Conservation (phyloP, 345 rosid genomes). For the Punica granatum region DNA sequence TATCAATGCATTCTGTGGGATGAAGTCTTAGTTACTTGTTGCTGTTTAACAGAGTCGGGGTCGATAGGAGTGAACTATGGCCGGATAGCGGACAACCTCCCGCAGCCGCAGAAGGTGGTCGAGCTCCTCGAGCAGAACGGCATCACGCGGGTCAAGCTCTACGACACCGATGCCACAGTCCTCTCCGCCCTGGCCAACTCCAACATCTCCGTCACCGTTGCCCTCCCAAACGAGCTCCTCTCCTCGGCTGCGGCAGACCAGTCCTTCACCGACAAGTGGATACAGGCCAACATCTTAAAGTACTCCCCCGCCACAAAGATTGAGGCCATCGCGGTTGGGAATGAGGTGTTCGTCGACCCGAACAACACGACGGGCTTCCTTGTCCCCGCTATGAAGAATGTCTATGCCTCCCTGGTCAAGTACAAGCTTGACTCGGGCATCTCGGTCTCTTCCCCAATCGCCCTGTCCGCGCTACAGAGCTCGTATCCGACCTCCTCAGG, state of each 20-base stretch:
- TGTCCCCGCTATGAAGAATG: constrained; percentile 74
- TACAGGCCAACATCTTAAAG: constrained; percentile 44
- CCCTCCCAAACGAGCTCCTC: constrained; percentile 73
- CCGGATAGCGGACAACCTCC: constrained; percentile 58
- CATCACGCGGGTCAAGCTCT: constrained; percentile 49
- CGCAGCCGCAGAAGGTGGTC: constrained; percentile 60
- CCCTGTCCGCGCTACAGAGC: constrained; percentile 44
- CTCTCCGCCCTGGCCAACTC: constrained; percentile 58
- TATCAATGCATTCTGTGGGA: neutral
- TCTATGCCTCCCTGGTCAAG: constrained; percentile 51
- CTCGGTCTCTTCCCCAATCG: constrained; percentile 66
- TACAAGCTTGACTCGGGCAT: constrained; percentile 37
- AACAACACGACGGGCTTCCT: constrained; percentile 51
- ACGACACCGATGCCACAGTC: constrained; percentile 62
- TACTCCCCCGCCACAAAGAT: constrained; percentile 52
- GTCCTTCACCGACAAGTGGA: constrained; percentile 69
- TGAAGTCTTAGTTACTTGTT: neutral
- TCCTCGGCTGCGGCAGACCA: constrained; percentile 56
- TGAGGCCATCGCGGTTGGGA: constrained; percentile 79
- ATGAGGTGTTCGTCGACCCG: constrained; percentile 75
- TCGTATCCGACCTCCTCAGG: constrained; percentile 83
- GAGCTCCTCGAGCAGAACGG: constrained; percentile 56
- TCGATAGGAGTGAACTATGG: constrained; percentile 73
- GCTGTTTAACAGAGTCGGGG: constrained; percentile 31
- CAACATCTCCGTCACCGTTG: constrained; percentile 48